phyloP scores from a whole-genome alignment of 2,329 filamentous ascomycete species.

The Emmonsiellopsis sp. region DNA sequence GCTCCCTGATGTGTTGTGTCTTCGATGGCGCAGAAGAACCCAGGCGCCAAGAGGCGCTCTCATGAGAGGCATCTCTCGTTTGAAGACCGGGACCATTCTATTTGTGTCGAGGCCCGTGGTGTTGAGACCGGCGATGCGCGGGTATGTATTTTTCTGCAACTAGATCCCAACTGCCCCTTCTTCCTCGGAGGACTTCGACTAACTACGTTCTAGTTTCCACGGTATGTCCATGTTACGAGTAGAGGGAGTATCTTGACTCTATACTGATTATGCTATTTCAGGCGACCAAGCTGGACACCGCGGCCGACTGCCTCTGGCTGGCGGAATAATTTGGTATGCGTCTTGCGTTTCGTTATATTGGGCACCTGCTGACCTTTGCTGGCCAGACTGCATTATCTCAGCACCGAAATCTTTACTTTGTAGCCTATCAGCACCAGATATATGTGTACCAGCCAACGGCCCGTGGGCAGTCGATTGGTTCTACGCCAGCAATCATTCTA shows the following conservation, averaged over 20 bases:
- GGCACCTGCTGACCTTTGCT: constrained; percentile 1
- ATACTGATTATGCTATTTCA: not conserved
- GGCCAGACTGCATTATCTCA: constrained; percentile 36
- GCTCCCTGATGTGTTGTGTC: not conserved
- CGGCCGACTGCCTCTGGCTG: constrained; percentile 14
- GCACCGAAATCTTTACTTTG: constrained; percentile 37
- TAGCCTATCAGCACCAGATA: constrained; percentile 31
- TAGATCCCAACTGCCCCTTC: not conserved
- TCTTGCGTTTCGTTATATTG: not conserved
- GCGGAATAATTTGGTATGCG: constrained; percentile 35
- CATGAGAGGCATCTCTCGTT: not conserved
- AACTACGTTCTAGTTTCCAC: constrained; percentile 14
- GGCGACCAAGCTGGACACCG: not conserved
- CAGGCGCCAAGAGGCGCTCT: not conserved
- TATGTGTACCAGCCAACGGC: constrained; percentile 37
- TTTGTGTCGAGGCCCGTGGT: constrained; percentile 8
- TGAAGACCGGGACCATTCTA: constrained; percentile 3
- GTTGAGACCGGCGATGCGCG: constrained; percentile 10
- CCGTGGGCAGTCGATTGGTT: constrained; percentile 29
- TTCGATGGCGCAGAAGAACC: not conserved
- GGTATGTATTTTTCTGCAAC: constrained; percentile 19
- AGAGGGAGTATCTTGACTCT: constrained; percentile 8
- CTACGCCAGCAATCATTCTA: constrained; percentile 33
- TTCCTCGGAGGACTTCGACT: not conserved
- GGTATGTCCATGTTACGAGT: constrained; percentile 13